Percentiles rank a stretch among this genome's conserved stretches.
Conservation (phyloP, 371 early-diverging fungal species). For the Cokeromyces recurvatus region DNA sequence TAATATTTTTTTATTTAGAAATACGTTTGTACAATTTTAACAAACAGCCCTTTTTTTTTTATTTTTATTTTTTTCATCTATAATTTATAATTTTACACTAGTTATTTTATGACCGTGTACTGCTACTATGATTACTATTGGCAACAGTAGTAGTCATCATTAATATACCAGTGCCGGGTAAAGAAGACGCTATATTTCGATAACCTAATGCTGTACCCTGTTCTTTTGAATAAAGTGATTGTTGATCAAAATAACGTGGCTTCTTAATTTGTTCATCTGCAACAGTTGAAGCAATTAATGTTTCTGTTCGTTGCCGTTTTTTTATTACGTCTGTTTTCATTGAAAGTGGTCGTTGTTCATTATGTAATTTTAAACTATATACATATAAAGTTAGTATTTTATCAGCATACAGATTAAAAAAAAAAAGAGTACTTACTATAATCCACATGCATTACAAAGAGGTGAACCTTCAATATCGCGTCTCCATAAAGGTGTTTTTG, state of each 20-base stretch:
- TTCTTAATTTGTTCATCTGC: slow-evolving; percentile 8
- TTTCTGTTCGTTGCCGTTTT: slow-evolving; percentile 74
- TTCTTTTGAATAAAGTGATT: slow-evolving; percentile 1
- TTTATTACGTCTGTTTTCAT: slow-evolving; percentile 82
- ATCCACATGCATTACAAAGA: slow-evolving; percentile 96
- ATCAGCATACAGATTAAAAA: background rate
- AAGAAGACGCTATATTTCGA: slow-evolving; percentile 3
- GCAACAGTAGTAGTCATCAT: slow-evolving; percentile 13
- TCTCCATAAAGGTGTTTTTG: slow-evolving; percentile 94
- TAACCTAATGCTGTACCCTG: slow-evolving; percentile 1
- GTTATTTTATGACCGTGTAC: no score
- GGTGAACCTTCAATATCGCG: slow-evolving; percentile 75
- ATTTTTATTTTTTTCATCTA: no score
- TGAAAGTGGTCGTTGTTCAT: slow-evolving; percentile 70
- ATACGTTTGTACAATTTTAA: no score
- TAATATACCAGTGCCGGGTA: slow-evolving; percentile 22
- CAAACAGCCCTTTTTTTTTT: no score
- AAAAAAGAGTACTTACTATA: slow-evolving; percentile 64
- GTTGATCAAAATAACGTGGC: slow-evolving; percentile 14
- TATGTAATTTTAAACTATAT: slow-evolving; percentile 74
- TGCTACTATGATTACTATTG: no score
- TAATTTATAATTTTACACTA: no score
- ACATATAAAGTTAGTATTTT: background rate
- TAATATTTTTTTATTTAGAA: no score
- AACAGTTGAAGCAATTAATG: slow-evolving; percentile 3